Base-by-base conservation (phyloP, 331 rosid genomes). In the Ulmus americana region DNA sequence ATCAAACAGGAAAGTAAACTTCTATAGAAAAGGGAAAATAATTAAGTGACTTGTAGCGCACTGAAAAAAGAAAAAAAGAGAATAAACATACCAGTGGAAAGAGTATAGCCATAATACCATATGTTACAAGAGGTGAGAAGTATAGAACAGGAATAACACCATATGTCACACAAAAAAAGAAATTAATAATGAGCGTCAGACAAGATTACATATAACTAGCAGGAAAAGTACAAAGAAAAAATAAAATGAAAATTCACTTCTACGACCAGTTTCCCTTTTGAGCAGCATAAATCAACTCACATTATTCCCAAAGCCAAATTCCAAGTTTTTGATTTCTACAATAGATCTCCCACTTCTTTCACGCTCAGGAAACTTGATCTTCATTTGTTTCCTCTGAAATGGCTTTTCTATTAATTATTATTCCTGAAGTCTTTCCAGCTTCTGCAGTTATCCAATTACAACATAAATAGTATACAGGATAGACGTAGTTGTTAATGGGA, bases 301-400 rank as follows among this genome's bases (percentile, higher is more conserved):
- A 84, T 80, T 70, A 81, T 86, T 95, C 58, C 81, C 96, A 75
- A 82, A 92, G 54, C 85, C 94, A 72, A 85, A 90, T 62, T 85
- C 95, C 84, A 92, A 77, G 75, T 82, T 85, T 66, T 75, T 83
- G 40, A 85, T 56, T 13, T 84, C 14, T 61, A 71, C 95, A 74
- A 86, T 89, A 70, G 81, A 82, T 85, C 95, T 89, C 68, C 98
- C 98, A 61, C 98, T 92, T 70, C 75, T 83, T 71, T 95, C 98
- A 48, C 95, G 95, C 75, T 89, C 95, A 28, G 97, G 98, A 77
- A 92, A 92, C 85, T 86, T 85, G 70, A 92, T 92, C 84, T 85
- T 92, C 97, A 92, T 89, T 76, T 85, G 98, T 72, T 92, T 89
- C 67, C 96, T 80, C 77, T 86, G 95, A 76, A 89, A 92, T 14